Conservation (phyloP, 352 stramenopile species). For the Phytophthora pinifolia region DNA sequence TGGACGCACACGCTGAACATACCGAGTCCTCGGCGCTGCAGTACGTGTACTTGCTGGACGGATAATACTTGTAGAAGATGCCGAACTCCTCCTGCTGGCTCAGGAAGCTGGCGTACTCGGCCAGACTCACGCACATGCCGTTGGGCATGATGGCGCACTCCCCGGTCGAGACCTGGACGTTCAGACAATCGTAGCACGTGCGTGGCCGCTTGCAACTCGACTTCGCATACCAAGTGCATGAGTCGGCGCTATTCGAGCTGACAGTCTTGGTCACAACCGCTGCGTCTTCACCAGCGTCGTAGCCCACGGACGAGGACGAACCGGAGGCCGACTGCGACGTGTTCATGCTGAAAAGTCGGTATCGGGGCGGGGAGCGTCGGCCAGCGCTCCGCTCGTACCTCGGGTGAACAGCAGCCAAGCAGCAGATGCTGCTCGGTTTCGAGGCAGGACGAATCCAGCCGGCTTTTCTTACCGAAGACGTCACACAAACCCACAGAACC, state of each 20-base stretch:
- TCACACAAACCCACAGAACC: too few relatives aligned
- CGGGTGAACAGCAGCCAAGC: slow-evolving; percentile 14
- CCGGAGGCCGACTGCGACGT: slow-evolving; percentile 20
- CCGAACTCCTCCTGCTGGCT: slow-evolving; percentile 21
- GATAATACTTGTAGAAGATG: slow-evolving; percentile 30
- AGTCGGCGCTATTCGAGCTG: slow-evolving; percentile 26
- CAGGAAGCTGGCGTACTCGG: slow-evolving; percentile 21
- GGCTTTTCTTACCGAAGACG: too few relatives aligned
- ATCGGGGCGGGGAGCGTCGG: background rate
- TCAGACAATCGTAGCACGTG: slow-evolving; percentile 63
- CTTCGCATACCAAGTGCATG: slow-evolving; percentile 40
- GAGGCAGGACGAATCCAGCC: slow-evolving; percentile 15
- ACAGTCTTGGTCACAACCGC: slow-evolving; percentile 20
- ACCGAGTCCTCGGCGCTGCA: slow-evolving; percentile 23
- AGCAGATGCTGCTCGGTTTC: slow-evolving; percentile 15
- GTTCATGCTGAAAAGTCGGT: slow-evolving; percentile 14
- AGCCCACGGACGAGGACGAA: slow-evolving; percentile 2
- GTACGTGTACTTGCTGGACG: slow-evolving; percentile 37
- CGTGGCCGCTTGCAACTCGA: slow-evolving; percentile 35
- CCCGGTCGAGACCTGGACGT: slow-evolving; percentile 25
- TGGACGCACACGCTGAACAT: slow-evolving; percentile 25
- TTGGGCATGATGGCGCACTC: slow-evolving; percentile 30
- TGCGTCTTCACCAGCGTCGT: slow-evolving; percentile 5
- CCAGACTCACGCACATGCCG: slow-evolving; percentile 25
- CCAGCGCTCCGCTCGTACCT: slow-evolving; percentile 22